Evolutionary conservation across 768 basidiomycete genomes (phyloP), one percentile per base, ranked within the genome.

Genomic region (Leucocoprinus sp.): DNA sequence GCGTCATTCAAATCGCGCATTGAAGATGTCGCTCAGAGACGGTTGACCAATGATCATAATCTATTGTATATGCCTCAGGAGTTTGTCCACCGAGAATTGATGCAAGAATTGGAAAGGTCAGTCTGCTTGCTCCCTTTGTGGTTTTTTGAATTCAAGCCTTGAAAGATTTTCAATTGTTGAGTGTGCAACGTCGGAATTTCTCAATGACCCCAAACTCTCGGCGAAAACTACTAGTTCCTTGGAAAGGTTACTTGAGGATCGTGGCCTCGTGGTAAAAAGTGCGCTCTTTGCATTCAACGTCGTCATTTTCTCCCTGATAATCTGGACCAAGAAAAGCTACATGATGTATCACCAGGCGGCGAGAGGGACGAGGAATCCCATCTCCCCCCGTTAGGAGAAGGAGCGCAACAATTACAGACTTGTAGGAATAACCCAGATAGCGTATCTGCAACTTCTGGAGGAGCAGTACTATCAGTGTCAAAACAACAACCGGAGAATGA

Each of bases 21-120:
- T 38, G 74, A 80, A 42, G 77, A 81, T 41, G 77, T 83, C 33
- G 80, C 74, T 12, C 70, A 69, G 24, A 66, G 78, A 51, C 72
- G 75, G 46, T 62, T 86, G 7, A 54, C 61, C 28, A 70, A 71
- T 43, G 80, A 84, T 50, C 67, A 66, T 34, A 74, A 74, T 51
- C 57, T 84, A 37, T 65, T 74, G 11, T 69, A 71, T 39, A 67
- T 71, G 56, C 59, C 75, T 1, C 71, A 71, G 37, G 80, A 82
- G 2, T 60, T 61, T 8, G 63, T 76, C n/a, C 66, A 76, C 51
- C 64, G 71, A 46, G 84, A 85, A 52, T 62, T 88, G 11, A 71
- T 80, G 66, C 81, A 84, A 37, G 82, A 88, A 55, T 65, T 87
- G 22, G 81, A 84, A 60, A 72, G 83, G 84, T 78, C 42, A 52